These are phyloP conservation scores for Pochonia chlamydosporia DNA, from an alignment of 2,329 filamentous ascomycete species.

Conservation along the genomic window DNA sequence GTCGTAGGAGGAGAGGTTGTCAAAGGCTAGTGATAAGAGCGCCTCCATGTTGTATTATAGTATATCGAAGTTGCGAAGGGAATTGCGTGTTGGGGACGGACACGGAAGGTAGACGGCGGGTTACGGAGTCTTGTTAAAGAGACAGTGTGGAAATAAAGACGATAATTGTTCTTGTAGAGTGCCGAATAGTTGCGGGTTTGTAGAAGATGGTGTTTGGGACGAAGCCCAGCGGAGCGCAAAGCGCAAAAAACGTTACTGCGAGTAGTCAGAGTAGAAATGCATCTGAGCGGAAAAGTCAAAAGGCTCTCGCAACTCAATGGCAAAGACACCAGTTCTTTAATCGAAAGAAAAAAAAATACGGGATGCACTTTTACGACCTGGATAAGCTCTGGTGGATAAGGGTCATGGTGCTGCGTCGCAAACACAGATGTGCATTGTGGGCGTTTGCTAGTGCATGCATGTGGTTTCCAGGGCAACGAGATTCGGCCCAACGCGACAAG, in stretches of 20 bases:
- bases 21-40: conserved; percentile 86
- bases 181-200: not conserved
- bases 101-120: not conserved
- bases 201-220: conserved; percentile 1
- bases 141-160: not conserved
- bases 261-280: conserved; percentile 20
- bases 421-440: not conserved
- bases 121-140: not conserved
- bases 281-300: conserved; percentile 11
- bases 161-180: not conserved
- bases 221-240: not conserved
- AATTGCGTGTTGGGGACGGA: not conserved
- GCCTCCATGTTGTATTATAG: conserved; percentile 65
- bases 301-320: not conserved
- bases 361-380: not conserved
- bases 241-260: conserved; percentile 21
- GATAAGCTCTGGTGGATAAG: not conserved
- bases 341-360: not conserved
- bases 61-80: conserved; percentile 5
- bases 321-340: not conserved
- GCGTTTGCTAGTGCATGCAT: not conserved
- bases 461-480: conserved; percentile 8
- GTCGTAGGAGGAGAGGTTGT: conserved; percentile 92
- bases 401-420: conserved; percentile 1
- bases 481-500: not conserved